A percentile compares a stretch with the other conserved stretches of the same genome.
Conservation (phyloP, 495 filamentous ascomycete species). For the Penicillium chermesinum region DNA sequence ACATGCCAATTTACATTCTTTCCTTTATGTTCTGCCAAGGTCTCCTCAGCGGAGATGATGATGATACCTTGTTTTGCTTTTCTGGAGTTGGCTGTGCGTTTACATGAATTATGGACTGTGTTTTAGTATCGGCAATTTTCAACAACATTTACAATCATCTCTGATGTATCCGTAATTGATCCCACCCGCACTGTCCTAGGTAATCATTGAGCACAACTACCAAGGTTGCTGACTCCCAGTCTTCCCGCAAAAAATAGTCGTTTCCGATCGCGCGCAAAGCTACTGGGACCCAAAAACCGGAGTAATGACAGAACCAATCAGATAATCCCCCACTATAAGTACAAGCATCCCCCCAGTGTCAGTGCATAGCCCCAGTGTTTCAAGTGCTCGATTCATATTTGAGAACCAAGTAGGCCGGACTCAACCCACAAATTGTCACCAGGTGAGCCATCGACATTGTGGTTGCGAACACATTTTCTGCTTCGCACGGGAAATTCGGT, state of each 20-base stretch:
- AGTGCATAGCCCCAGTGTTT: neutral
- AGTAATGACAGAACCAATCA: no score
- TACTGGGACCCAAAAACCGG: no score
- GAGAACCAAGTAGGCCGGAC: neutral
- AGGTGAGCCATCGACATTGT: no score
- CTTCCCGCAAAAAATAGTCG: no score
- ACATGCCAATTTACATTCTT: constrained; percentile 3
- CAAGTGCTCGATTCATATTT: neutral
- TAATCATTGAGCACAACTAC: no score
- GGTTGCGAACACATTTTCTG: no score
- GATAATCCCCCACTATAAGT: neutral
- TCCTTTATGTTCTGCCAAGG: constrained; percentile 11
- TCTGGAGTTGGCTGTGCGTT: neutral
- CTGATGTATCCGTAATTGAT: no score
- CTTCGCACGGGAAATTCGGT: neutral
- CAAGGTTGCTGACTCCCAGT: no score
- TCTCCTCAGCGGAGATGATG: constrained; percentile 1
- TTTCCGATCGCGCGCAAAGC: no score
- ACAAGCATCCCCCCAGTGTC: no score
- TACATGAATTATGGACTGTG: neutral
- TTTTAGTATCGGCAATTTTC: neutral
- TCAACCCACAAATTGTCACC: neutral
- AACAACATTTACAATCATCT: no score
- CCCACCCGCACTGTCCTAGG: no score
- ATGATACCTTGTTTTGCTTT: neutral